phyloP scores from a whole-genome alignment of 2,329 filamentous ascomycete species.

The Pyrenophora teres region DNA sequence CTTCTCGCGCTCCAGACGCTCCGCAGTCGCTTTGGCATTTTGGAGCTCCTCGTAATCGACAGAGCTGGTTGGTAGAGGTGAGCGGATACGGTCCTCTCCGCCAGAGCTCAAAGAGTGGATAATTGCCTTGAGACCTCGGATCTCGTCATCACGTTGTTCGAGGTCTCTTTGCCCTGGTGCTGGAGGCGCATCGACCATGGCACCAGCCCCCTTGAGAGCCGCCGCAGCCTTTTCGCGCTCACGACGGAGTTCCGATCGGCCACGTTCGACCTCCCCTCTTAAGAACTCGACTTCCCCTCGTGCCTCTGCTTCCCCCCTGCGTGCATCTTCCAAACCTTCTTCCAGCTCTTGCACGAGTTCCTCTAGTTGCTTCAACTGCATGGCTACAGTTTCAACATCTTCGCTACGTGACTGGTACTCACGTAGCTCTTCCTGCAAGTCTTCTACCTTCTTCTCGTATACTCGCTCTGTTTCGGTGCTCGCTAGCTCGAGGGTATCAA shows the following conservation, averaged over 20 bases:
- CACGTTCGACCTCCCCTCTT: slow-evolving; percentile 90
- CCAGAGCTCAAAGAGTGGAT: slow-evolving; percentile 92
- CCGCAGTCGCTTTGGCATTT: slow-evolving; percentile 63
- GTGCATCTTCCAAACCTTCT: slow-evolving; percentile 92
- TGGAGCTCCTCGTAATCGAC: slow-evolving; percentile 54
- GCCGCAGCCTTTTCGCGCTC: slow-evolving; percentile 82
- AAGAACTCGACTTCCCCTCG: slow-evolving; percentile 95
- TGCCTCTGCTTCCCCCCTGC: slow-evolving; percentile 92
- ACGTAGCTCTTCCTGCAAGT: slow-evolving; percentile 79
- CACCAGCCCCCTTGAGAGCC: slow-evolving; percentile 59
- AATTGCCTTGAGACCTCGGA: slow-evolving; percentile 93
- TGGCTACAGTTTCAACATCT: slow-evolving; percentile 88
- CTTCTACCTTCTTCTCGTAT: slow-evolving; percentile 90
- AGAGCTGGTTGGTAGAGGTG: slow-evolving; percentile 35
- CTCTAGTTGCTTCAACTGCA: slow-evolving; percentile 91
- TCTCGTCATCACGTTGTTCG: slow-evolving; percentile 95
- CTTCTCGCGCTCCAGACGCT: slow-evolving; percentile 80
- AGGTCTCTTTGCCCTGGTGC: slow-evolving; percentile 69
- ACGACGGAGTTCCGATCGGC: slow-evolving; percentile 81
- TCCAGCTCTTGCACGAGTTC: slow-evolving; percentile 96
- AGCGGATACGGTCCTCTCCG: slow-evolving; percentile 41
- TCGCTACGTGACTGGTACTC: slow-evolving; percentile 82
- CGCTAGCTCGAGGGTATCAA: slow-evolving; percentile 93
- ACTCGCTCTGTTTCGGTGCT: slow-evolving; percentile 94
- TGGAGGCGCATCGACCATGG: slow-evolving; percentile 50